Conservation (phyloP, 768 basidiomycete genomes). For the Naganishia friedmannii region DNA sequence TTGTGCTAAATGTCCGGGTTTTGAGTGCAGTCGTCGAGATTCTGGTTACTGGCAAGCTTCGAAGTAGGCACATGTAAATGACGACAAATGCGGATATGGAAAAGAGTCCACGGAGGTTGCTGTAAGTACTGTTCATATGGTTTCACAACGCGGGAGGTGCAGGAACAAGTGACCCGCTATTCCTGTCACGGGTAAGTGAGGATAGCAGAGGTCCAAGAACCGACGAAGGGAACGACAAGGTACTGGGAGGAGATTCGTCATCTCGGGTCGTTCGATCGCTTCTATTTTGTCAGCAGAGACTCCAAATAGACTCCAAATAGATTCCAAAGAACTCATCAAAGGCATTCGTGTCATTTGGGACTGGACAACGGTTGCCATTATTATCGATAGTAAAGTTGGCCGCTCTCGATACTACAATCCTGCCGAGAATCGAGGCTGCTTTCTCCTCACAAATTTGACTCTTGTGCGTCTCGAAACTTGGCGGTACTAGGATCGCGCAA, state of each 20-base stretch:
- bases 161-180: neutral
- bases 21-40: slow-evolving; percentile 6
- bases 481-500: neutral
- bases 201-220: neutral
- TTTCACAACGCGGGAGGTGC: neutral
- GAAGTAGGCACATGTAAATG: neutral
- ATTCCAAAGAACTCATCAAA: too few species aligned
- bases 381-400: too few species aligned
- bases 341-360: too few species aligned
- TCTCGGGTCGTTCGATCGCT: too few species aligned
- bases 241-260: too few species aligned
- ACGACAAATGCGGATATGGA: neutral
- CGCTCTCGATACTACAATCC: too few species aligned
- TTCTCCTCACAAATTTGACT: neutral
- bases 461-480: neutral
- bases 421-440: too few species aligned
- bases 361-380: too few species aligned
- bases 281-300: too few species aligned
- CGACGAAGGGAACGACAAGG: too few species aligned
- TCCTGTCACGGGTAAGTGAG: neutral
- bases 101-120: neutral
- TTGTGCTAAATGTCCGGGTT: slow-evolving; percentile 1
- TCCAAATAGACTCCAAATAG: too few species aligned
- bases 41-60: neutral
- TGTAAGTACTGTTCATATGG: neutral